A percentile compares a stretch with the other conserved stretches of the same genome.
Evolutionary conservation across 2,329 filamentous ascomycete genomes (phyloP).

Genomic region (Botryotinia narcissicola): DNA sequence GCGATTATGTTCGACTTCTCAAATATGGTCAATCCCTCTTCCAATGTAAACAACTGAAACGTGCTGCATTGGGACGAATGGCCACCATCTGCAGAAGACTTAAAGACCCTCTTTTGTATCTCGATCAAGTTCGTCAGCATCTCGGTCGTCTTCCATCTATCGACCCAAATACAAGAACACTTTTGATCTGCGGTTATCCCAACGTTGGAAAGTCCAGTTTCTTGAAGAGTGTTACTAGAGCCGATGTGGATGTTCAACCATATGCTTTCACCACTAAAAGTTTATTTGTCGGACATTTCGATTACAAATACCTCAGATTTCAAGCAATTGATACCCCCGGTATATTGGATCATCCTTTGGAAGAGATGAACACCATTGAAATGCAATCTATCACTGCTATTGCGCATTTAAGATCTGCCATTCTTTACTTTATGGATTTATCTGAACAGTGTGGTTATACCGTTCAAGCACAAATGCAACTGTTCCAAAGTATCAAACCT

Average conservation of each 20-base stretch:
- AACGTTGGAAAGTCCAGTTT: constrained; percentile 98
- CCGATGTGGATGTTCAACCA: constrained; percentile 94
- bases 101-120: constrained; percentile 90
- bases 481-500: constrained; percentile 96
- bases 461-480: constrained; percentile 84
- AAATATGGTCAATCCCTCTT: constrained; percentile 97
- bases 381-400: constrained; percentile 99
- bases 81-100: constrained; percentile 92
- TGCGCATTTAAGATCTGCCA: constrained; percentile 90
- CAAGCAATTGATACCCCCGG: constrained; percentile 98
- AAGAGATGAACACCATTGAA: constrained; percentile 99
- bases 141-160: constrained; percentile 96
- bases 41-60: constrained; percentile 99
- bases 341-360: constrained; percentile 93
- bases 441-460: constrained; percentile 97
- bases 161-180: constrained; percentile 93
- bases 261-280: constrained; percentile 99
- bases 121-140: constrained; percentile 96
- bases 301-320: constrained; percentile 89
- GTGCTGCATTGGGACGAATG: constrained; percentile 94
- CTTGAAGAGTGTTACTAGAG: constrained; percentile 84
- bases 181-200: constrained; percentile 95
- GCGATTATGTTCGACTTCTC: constrained; percentile 93
- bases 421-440: constrained; percentile 97
- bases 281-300: constrained; percentile 95